Evolutionary conservation across 805 yeast genomes (phyloP).

Genomic region (Hanseniaspora guilliermondii): DNA sequence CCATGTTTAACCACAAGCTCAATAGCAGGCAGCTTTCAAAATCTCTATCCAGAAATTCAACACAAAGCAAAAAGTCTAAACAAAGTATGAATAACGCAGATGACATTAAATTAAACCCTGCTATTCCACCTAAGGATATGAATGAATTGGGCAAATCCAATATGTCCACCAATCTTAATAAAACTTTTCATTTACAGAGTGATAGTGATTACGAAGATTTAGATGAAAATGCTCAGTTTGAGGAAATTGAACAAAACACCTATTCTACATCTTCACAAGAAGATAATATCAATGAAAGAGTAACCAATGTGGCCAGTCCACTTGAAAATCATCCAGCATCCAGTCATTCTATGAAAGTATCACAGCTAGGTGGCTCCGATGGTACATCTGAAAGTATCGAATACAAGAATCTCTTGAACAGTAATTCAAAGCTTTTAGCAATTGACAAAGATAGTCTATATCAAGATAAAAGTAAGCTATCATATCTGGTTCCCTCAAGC

Average conservation of each 20-base stretch:
- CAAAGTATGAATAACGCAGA: not conserved
- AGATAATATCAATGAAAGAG: not conserved
- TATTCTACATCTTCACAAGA: not conserved
- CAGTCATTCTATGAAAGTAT: no score
- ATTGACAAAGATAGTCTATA: not conserved
- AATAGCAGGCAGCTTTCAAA: slow-evolving; percentile 9
- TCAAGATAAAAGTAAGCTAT: not conserved
- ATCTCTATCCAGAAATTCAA: slow-evolving; percentile 6
- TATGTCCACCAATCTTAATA: slow-evolving; percentile 7
- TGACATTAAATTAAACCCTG: not conserved
- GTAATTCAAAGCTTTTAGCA: not conserved
- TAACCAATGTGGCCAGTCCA: not conserved
- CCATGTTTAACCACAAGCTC: slow-evolving; percentile 14
- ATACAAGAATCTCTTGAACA: slow-evolving; percentile 21
- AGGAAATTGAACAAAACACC: slow-evolving; percentile 7
- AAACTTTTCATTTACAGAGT: slow-evolving; percentile 15
- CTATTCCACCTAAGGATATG: not conserved
- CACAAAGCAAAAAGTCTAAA: slow-evolving; percentile 1
- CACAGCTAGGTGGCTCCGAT: not conserved
- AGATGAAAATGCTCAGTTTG: slow-evolving; percentile 19
- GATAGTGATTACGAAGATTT: slow-evolving; percentile 21
- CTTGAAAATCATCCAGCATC: not conserved
- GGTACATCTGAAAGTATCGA: slow-evolving; percentile 10
- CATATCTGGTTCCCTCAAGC: slow-evolving; percentile 13
- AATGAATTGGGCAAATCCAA: not conserved